phyloP scores from a whole-genome alignment of 1,139 yeast genomes.

The Candida frijolesensis region DNA sequence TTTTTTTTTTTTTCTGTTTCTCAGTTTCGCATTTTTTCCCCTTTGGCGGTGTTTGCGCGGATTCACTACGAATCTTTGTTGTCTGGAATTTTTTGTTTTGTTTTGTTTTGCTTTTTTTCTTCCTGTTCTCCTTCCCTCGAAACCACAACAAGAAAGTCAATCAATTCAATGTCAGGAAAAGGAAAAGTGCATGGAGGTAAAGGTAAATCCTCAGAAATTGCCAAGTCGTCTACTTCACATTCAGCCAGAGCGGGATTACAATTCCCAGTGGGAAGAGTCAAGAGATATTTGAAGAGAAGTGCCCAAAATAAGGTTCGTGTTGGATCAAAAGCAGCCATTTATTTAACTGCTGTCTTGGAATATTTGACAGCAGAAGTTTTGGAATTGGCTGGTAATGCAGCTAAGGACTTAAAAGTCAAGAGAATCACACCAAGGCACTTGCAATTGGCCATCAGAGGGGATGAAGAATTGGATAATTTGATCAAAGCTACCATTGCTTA shows the following conservation, averaged over 20 bases:
- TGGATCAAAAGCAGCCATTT: conserved; percentile 96
- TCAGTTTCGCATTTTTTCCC: conserved; percentile 6
- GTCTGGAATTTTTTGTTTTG: conserved; percentile 7
- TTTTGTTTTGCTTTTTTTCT: conserved; percentile 10
- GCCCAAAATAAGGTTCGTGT: conserved; percentile 95
- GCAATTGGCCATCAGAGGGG: conserved; percentile 98
- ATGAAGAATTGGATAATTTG: conserved; percentile 95
- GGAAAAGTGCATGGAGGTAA: conserved; percentile 98
- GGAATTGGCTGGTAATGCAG: conserved; percentile 99
- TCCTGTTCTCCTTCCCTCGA: conserved; percentile 11
- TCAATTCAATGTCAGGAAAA: conserved; percentile 62
- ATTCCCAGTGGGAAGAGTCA: conserved; percentile 98
- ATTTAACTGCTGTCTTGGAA: conserved; percentile 94
- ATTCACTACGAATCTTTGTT: conserved; percentile 1
- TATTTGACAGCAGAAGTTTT: conserved; percentile 97
- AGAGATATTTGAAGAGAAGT: conserved; percentile 87
- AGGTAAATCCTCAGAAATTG: conserved; percentile 80
- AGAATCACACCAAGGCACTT: conserved; percentile 99
- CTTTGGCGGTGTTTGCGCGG: conserved; percentile 7
- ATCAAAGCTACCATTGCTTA: conserved; percentile 97
- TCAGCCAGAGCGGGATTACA: conserved; percentile 97
- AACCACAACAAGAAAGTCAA: conserved; percentile 11
- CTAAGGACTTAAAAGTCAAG: conserved; percentile 96
- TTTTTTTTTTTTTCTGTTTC: conserved; percentile 8
- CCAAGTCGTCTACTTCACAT: conserved; percentile 75